These are phyloP conservation scores for Fusarium vanettenii DNA, from an alignment of 2,329 filamentous ascomycete genomes.

Conservation along the genomic window DNA sequence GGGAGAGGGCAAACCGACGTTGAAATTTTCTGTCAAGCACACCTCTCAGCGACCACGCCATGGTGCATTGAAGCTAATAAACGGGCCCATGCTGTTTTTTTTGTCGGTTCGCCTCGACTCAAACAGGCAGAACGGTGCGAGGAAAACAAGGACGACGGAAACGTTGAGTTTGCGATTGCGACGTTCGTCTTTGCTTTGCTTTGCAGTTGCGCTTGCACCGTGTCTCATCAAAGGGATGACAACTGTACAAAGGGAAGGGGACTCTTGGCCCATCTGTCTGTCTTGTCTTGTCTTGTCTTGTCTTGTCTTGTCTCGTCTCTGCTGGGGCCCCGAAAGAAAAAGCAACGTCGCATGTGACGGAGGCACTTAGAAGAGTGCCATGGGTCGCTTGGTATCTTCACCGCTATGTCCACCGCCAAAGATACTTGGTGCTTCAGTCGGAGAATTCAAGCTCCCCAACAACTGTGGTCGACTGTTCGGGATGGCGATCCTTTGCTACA, in stretches of 20 bases:
- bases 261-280: slow-evolving; percentile 1
- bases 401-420: slow-evolving; percentile 29
- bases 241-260: neutral
- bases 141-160: neutral
- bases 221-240: slow-evolving; percentile 17
- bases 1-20: slow-evolving; percentile 21
- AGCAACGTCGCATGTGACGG: slow-evolving; percentile 33
- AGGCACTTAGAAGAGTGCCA: slow-evolving; percentile 10
- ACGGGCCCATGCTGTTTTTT: slow-evolving; percentile 15
- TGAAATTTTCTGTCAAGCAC: slow-evolving; percentile 37
- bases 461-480: neutral
- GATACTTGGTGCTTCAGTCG: slow-evolving; percentile 16
- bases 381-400: slow-evolving; percentile 32
- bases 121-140: slow-evolving; percentile 26
- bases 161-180: slow-evolving; percentile 1
- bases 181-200: neutral
- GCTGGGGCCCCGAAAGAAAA: slow-evolving; percentile 16
- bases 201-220: slow-evolving; percentile 8
- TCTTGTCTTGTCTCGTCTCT: neutral
- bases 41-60: slow-evolving; percentile 15
- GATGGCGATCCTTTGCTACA: slow-evolving; percentile 4
- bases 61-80: slow-evolving; percentile 30
- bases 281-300: neutral
- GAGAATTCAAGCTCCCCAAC: slow-evolving; percentile 8
- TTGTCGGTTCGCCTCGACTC: slow-evolving; percentile 2